Base-by-base conservation (phyloP, 1,139 yeast genomes). In the Suhomyces bolitotheri region DNA sequence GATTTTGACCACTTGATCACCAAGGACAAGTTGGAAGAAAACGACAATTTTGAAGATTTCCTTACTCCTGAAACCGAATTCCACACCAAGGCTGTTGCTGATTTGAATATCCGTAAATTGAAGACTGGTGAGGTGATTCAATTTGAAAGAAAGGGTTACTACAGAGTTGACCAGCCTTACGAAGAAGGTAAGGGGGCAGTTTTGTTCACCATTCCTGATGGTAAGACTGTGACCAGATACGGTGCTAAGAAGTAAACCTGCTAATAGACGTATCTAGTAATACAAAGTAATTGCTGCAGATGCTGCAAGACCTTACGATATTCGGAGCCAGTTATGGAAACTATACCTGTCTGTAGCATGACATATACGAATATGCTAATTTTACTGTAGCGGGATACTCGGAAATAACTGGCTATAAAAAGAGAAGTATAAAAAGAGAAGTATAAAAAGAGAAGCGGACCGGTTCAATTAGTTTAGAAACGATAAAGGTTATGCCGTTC, bases 111-210 rank as follows among this genome's bases (percentile, higher is more conserved):
- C 45, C 77, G 74, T 53, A 63, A 73, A 40, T 76, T 92, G 75
- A 79, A 85, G 71, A 82, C 71, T 47, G 96, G 96, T 46, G 95
- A 87, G 47, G 74, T 90, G 43, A 82, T 92, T 51, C 97, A 92
- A 69, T 88, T 92, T 50, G 97, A 92, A 71, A 85, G 98, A 76
- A 92, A 92, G 75, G 97, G 97, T 50, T 92, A 88, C 75, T 92
- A 70, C 78, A 80, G 94, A 61, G 74, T 90, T 43, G 97, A 92
- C 61, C 60, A 78, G 50, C 66, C 75, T 24, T 75, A 73, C 50
- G 59, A 70, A 30, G 76, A 73, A 37, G 83, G 79, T 35, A 69
- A 80, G 49, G 78, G 80, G 42, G 85, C 80, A 45, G 82, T 85
- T 33, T 84, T 92, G 72, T 92, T 86, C 68, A 85, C 96, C 47